These are phyloP conservation scores for Geotrichum klebahnii DNA, from an alignment of 1,139 yeast genomes.

Conservation along the genomic window DNA sequence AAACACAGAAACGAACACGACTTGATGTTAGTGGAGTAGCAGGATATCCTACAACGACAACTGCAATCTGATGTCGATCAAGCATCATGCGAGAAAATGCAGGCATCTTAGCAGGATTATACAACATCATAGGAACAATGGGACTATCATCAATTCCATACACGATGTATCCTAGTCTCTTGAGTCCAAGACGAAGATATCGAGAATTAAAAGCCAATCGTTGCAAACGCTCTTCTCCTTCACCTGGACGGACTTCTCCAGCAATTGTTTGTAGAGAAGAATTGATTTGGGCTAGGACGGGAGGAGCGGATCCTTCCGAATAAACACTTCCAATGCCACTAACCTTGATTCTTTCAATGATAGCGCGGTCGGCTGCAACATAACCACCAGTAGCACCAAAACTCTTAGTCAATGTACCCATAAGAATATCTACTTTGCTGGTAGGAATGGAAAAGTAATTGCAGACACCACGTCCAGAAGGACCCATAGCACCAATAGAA, in stretches of 20 bases:
- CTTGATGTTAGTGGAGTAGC: constrained; percentile 92
- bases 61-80: constrained; percentile 77
- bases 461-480: constrained; percentile 88
- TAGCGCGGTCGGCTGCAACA: constrained; percentile 64
- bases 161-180: constrained; percentile 87
- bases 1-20: constrained; percentile 88
- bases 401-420: constrained; percentile 97
- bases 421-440: constrained; percentile 69
- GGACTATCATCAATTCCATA: constrained; percentile 97
- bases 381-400: constrained; percentile 99
- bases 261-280: constrained; percentile 73
- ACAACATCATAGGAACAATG: constrained; percentile 81
- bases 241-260: constrained; percentile 85
- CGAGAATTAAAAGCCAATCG: constrained; percentile 95
- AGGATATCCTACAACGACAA: constrained; percentile 95
- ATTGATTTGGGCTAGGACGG: constrained; percentile 83
- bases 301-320: constrained; percentile 84
- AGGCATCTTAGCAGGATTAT: constrained; percentile 91
- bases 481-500: constrained; percentile 96
- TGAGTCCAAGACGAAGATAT: constrained; percentile 83
- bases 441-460: constrained; percentile 85
- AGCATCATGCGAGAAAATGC: constrained; percentile 81
- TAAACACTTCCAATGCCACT: constrained; percentile 70
- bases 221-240: constrained; percentile 84
- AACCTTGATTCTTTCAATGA: constrained; percentile 70